Conservation (phyloP, 495 filamentous ascomycete species). For the Podospora bellae-mahoneyi region DNA sequence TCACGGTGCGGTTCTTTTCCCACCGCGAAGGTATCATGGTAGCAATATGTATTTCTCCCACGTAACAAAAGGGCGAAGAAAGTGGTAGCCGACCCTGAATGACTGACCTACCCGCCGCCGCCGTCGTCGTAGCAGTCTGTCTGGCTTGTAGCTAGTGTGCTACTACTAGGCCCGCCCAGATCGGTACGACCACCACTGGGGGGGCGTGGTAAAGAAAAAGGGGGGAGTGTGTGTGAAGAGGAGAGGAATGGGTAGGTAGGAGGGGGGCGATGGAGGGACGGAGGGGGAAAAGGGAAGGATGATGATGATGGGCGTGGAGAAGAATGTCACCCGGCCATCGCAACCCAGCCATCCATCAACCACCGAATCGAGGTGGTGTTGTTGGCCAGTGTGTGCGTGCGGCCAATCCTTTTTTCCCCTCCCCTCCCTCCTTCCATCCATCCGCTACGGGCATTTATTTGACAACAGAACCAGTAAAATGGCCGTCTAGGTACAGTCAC, state of each 20-base stretch:
- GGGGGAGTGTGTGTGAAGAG: background rate
- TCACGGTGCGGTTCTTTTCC: background rate
- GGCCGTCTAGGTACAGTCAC: background rate
- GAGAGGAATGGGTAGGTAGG: background rate
- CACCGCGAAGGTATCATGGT: background rate
- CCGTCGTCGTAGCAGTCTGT: background rate
- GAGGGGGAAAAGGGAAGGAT: background rate
- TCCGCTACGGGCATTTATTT: background rate
- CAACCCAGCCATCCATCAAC: background rate
- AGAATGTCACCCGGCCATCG: constrained; percentile 5
- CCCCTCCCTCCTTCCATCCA: background rate
- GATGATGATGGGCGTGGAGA: background rate
- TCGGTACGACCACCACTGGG: background rate
- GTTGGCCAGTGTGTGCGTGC: background rate
- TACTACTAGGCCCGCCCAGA: background rate
- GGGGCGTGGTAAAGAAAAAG: background rate
- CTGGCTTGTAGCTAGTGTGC: background rate
- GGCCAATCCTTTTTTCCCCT: background rate
- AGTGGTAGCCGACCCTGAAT: background rate
- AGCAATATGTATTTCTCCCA: background rate
- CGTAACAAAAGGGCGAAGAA: background rate
- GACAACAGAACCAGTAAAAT: background rate
- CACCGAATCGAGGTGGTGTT: background rate
- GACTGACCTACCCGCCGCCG: background rate
- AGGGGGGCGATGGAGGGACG: background rate